Evolutionary conservation across 1,284 basidiomycete genomes (phyloP).

Genomic region (Coniophora puteana): DNA sequence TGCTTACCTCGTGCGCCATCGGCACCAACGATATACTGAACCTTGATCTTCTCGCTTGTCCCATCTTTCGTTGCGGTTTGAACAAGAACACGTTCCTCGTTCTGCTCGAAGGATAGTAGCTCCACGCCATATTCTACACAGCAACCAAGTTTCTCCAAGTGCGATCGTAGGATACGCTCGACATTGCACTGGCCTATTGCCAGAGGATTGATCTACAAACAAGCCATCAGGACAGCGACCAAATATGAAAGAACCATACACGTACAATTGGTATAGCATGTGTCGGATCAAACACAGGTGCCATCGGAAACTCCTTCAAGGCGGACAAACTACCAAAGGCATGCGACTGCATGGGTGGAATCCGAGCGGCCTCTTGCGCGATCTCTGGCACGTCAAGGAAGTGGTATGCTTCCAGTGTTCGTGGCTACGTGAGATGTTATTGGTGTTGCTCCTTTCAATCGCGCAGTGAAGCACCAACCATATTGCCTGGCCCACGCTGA

Average conservation of each 20-base stretch:
- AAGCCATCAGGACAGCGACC: conserved; percentile 2
- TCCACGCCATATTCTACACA: conserved; percentile 28
- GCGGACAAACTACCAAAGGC: conserved; percentile 16
- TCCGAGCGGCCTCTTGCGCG: conserved; percentile 9
- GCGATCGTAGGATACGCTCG: conserved; percentile 26
- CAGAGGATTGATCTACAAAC: conserved; percentile 7
- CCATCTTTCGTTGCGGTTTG: conserved; percentile 8
- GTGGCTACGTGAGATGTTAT: conserved; percentile 15
- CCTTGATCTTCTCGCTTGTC: conserved; percentile 11
- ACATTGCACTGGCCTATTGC: conserved; percentile 24
- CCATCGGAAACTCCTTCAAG: conserved; percentile 16
- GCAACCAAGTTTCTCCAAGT: conserved; percentile 21
- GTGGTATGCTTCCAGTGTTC: conserved; percentile 24
- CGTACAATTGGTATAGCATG: conserved; percentile 18
- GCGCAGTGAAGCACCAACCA: background rate
- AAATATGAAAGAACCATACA: background rate
- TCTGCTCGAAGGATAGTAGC: conserved; percentile 23
- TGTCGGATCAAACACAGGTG: conserved; percentile 12
- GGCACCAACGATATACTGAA: conserved; percentile 30
- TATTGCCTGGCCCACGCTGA: conserved; percentile 15
- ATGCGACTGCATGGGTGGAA: conserved; percentile 17
- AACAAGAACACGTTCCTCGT: conserved; percentile 17
- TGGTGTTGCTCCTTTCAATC: background rate
- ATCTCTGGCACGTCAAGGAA: conserved; percentile 23
- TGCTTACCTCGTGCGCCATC: conserved; percentile 33